Base-by-base conservation (phyloP, 2,329 filamentous ascomycete species). In the Penicillium sp. region DNA sequence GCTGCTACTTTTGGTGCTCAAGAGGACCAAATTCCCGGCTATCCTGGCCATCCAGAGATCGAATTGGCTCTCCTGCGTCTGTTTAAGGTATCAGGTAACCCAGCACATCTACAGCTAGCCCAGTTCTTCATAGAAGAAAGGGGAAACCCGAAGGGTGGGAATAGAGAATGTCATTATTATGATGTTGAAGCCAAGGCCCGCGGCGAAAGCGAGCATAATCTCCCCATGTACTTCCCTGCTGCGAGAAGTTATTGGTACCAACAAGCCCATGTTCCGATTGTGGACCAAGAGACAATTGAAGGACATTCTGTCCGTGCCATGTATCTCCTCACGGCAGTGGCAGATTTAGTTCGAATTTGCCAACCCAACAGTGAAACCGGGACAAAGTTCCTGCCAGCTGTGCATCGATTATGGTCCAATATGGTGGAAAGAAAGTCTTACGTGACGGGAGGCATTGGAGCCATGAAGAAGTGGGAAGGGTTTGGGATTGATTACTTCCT, bases 351-450 rank as follows among this genome's bases (percentile, higher is more conserved):
- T 1, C 77, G 75, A 26, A 68, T 82, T 4, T 72, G 75, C 31
- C 54, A 67, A 13, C 57, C 67, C 5, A 57, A 62, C 16, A 55
- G 69, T 46, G 64, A 66, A 16, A 53, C 60, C 6, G 61, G 67
- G 49, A 35, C 65, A 11, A 63, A 70, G 25, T 78, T 78, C 63
- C 58, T 72, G 27, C 65, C 68, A 0, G 74, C 83, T 1, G 63
- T 86, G 0, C 67, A 74, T 25, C 72, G 78, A 8, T 70, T 87
- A 4, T 88, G 85, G 85, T 67, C 78, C 31, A 85, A 86, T 60
- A 87, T 87, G 83, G 79, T 85, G 0, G 75, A 83, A 42, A 79
- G 78, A 55, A 88, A 87, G 66, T 85, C 87, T 81, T 88, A 85
- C 56, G 66, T 86, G 16, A 88, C 85, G 0, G 85, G 85, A 1